Base-by-base conservation (phyloP, 805 yeast genomes). In the Monosporozyma solicola region DNA sequence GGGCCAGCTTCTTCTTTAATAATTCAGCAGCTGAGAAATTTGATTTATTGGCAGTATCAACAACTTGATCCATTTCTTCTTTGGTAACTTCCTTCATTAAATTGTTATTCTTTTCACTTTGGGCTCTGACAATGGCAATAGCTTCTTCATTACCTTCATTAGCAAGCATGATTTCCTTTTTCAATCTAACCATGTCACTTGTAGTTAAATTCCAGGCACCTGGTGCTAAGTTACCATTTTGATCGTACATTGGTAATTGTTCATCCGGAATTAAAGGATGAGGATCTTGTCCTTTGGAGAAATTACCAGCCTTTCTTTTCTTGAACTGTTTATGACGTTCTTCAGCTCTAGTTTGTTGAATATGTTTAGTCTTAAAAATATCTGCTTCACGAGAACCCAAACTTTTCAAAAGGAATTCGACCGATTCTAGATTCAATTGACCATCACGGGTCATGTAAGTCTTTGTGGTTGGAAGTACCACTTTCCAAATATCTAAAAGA, bases 371-470 rank as follows among this genome's bases (percentile, higher is more conserved):
- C 54, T 80, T 75, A 70, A 94, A 87, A 49, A 94, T 87, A 6
- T 77, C 84, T 51, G 82, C 86, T 65, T 94, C 99, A 62, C 84
- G 84, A 35, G 72, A 63, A 8, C 92, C 87, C 43, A 94, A 73
- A 25, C 76, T 79, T 24, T 69, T 66, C 70, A 94, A 70, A 54
- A 94, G 70, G 48, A 75, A 74, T 60, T 91, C 95, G 4, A 89
- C 96, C 51, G 88, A 82, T 41, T 77, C 80, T 47, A 91, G 68
- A 64, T 89, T 83, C 50, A 94, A 77, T 16, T 75, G 74, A 44
- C 99, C 99, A 68, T 94, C 99, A 60, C 91, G 81, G 1, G 98
- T 92, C 64, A 94, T 77, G 67, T 84, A 94, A 22, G 87, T 85
- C 50, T 79, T 81, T 73, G 87, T 74, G 32, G 67, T 62, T 0